Base-by-base conservation (phyloP, 2,329 filamentous ascomycete genomes). In the Annulohypoxylon truncatum region DNA sequence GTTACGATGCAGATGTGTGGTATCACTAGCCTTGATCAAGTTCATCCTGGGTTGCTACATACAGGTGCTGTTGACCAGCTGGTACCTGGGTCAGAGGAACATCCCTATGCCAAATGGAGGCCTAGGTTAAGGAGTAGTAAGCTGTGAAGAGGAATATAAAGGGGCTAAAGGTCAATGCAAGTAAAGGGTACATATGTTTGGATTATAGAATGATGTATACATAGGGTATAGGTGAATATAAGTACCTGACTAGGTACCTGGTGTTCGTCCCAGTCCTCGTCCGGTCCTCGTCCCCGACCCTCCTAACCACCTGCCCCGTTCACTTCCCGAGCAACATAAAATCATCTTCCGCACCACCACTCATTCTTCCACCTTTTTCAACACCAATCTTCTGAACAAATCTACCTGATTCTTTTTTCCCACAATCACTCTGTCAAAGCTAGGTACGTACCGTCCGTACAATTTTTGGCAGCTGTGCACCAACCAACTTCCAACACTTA, bases 1-100 rank as follows among this genome's bases (percentile, higher is more conserved):
- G 89, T 86, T 1, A 87, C 88, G 1, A 91, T 91, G 89, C 83
- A 85, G 24, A 82, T 90, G 75, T 85, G 89, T 61, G 89, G 89
- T 1, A 82, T 91, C 31, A 90, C 87, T 0, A 83, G 85, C 66
- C 77, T 91, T 8, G 82, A 85, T 56, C 82, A 90, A 73, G 82
- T 88, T 4, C 84, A 89, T 68, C 87, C 88, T 0, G 87, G 88
- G 0, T 79, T 90, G 74, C 76, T 91, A 22, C 89, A 90, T 61
- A 84, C 83, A 0, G 74, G 79, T n/a, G 81, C 79, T 1, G 78
- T 85, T 4, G 83, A 85, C 65, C 81, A 84, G 61, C 69, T 84
- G 44, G 77, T 84, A 13, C 82, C 82, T 1, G 72, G 71, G 42
- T 75, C 74, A 10, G 77, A 81, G 47, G 79, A 81, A 8, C 82